These are phyloP conservation scores for Penium margaritaceum DNA, from an alignment of 139 green algal species.

Conservation along the genomic window DNA sequence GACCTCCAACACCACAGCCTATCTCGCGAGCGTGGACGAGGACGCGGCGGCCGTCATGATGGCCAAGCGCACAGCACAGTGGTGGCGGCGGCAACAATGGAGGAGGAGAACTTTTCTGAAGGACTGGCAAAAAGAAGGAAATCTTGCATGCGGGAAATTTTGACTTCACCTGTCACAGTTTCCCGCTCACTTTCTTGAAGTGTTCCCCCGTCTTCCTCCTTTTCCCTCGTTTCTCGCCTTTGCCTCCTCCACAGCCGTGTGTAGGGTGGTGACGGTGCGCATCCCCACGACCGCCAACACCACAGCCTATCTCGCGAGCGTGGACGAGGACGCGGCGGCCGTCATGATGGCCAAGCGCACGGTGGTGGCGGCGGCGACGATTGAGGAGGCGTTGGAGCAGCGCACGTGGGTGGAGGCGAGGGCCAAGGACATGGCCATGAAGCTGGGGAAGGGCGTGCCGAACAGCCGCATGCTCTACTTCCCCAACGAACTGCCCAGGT, in stretches of 20 bases:
- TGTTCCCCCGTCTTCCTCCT: too few relatives aligned
- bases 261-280: conserved; percentile 49
- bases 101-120: too few relatives aligned
- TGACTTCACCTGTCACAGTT: too few relatives aligned
- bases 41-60: conserved; percentile 43
- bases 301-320: conserved; percentile 31
- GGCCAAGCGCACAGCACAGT: conserved; percentile 48
- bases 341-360: conserved; percentile 51
- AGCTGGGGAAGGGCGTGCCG: not conserved
- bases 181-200: too few relatives aligned
- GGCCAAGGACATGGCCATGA: conserved; percentile 22
- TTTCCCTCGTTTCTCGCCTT: too few relatives aligned
- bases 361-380: conserved; percentile 34
- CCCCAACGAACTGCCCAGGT: conserved; percentile 11
- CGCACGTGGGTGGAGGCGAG: conserved; percentile 19
- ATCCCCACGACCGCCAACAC: conserved; percentile 26
- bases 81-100: too few relatives aligned
- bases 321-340: conserved; percentile 40
- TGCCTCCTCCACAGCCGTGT: conserved; percentile 8
- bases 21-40: conserved; percentile 34
- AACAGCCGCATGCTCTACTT: not conserved
- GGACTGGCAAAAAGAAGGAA: too few relatives aligned
- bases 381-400: conserved; percentile 8
- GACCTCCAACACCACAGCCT: conserved; percentile 22
- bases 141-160: too few relatives aligned